Evolutionary conservation across 208 protist species (phyloP), one percentile per base, ranked within the genome.

Genomic region (Wallacemonas sp.): DNA sequence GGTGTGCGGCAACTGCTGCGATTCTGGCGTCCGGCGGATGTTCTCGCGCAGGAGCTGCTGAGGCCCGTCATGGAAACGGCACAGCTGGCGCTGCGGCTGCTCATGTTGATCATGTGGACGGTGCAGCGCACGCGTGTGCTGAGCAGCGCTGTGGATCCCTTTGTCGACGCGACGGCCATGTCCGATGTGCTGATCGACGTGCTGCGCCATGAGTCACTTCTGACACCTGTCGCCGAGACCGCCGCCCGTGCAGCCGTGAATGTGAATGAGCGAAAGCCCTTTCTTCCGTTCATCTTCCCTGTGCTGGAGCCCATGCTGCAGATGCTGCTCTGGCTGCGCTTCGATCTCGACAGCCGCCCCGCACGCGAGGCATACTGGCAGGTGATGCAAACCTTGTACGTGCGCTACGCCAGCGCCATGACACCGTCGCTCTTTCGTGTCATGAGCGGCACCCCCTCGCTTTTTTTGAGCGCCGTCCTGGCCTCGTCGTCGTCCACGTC

Each of bases 371-470:
- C 39, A 33, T 67, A 49, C 31, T 79, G 45, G 52, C 65, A 73
- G 20, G 63, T 91, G 26, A 71, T 72, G 10, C 67, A 65, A 36
- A 77, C 70, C 0, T 66, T 84, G 10, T 84, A 77, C 59, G 39
- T 50, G 5, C 65, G 79, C 2, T 77, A 83, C 68, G 67, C 67
- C 25, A 54, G 72, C 12, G 70, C 62, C 48, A 66, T 63, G 1
- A 48, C 67, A 49, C 71, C 61, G 20, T 63, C 65, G 62, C 57
- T 77, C 33, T 67, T 71, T 54, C 52, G 52, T 14, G 52, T 59
- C 31, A 25, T 59, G 7, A n/a, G 52, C 31, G 39, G 31, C 31
- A 59, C 52, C 16, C 31, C 52, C 4, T 18, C 52, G 31, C 32
- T 59, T 12, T 42, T 59, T 23, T 1, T 59, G 52, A 59, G 52